phyloP scores from a whole-genome alignment of 2,329 filamentous ascomycete genomes.

The Aspergillus latus region DNA sequence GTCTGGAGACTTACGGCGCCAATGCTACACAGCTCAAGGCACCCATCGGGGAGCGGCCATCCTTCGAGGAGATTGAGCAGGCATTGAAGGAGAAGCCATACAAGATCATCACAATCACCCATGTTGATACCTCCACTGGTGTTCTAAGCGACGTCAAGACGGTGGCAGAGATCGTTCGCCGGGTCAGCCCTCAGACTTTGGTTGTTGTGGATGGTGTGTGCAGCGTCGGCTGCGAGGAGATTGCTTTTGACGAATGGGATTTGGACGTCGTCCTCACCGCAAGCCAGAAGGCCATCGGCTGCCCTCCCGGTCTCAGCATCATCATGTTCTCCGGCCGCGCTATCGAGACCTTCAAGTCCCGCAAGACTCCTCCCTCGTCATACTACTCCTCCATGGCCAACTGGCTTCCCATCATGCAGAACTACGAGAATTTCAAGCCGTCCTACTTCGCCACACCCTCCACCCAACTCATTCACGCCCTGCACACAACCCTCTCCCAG shows the following conservation, averaged over 20 bases:
- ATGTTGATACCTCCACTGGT: conserved; percentile 96
- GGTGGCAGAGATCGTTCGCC: conserved; percentile 77
- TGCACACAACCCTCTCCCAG: conserved; percentile 84
- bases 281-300: conserved; percentile 94
- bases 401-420: conserved; percentile 98
- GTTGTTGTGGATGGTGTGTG: conserved; percentile 95
- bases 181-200: conserved; percentile 86
- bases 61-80: conserved; percentile 82
- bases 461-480: conserved; percentile 87
- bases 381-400: conserved; percentile 98
- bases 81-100: conserved; percentile 87
- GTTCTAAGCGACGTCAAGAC: conserved; percentile 88
- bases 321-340: conserved; percentile 89
- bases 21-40: conserved; percentile 88
- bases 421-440: conserved; percentile 96
- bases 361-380: conserved; percentile 77
- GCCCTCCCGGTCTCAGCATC: conserved; percentile 90
- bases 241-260: conserved; percentile 92
- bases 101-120: conserved; percentile 91
- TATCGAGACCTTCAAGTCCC: conserved; percentile 73
- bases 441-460: conserved; percentile 98
- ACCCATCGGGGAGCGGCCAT: conserved; percentile 81
- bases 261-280: conserved; percentile 92
- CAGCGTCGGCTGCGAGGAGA: conserved; percentile 94
- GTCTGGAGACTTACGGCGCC: conserved; percentile 85